Evolutionary conservation across 257 asterid genomes (phyloP), one percentile per base, ranked within the genome.

Genomic region (Fraxinus pennsylvanica): DNA sequence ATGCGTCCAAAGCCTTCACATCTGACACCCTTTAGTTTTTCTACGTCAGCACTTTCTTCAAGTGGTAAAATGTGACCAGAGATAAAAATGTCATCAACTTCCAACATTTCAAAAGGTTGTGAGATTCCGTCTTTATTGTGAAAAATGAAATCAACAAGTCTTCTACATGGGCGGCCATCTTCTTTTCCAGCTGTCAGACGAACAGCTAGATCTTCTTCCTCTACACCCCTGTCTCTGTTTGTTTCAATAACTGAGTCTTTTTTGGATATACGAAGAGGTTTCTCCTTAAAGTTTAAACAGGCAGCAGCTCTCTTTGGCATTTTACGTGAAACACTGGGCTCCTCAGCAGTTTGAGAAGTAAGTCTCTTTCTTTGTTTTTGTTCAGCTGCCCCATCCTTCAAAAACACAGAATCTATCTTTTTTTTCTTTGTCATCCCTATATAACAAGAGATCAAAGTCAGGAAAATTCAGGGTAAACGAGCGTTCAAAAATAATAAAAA

Each of bases 221-320:
- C 92, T 9, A 86, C 96, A 59, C 66, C 72, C 12, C 68, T 87
- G 32, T 83, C 88, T 76, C 74, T 82, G 78, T 91, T 93, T 43
- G 71, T 81, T 87, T 95, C 99, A 75, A 93, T 73, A 15, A 93
- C 80, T 15, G 81, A 79, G 78, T 84, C 90, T 57, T 86, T 87
- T 70, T 85, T 38, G 13, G 94, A 86, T 19, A 83, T 63, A 36
- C 66, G 81, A 65, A 84, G 69, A 75, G 87, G 74, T 82, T 95
- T 91, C 86, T 95, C 97, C 88, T 89, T 91, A 82, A 90, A 91
- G 76, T 89, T 83, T 45, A 81, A 74, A 84, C 98, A 93, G 45
- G 99, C 96, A 82, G 97, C 98, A 72, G 89, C 93, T 43, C 98
- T 87, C 85, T 89, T 95, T 54, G 97, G 99, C 96, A 83, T 90